phyloP scores from a whole-genome alignment of 306 rosid genomes.

The Cucumis melo region DNA sequence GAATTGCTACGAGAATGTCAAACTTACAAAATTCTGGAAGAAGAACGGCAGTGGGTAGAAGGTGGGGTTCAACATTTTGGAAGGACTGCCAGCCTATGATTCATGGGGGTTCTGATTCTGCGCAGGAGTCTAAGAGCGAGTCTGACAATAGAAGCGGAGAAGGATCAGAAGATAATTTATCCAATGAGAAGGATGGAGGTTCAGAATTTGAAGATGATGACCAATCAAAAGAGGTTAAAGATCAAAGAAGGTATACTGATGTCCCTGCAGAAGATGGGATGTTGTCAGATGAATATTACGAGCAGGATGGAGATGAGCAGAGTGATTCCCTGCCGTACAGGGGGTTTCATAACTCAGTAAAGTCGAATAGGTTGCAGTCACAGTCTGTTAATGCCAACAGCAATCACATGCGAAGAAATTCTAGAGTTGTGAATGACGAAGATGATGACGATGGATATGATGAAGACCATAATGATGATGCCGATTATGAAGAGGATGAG shows the following conservation, averaged over 20 bases:
- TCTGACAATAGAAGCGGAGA: conserved; percentile 49
- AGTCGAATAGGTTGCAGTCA: conserved; percentile 46
- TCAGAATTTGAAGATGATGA: conserved; percentile 73
- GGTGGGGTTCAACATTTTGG: conserved; percentile 98
- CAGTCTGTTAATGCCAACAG: conserved; percentile 23
- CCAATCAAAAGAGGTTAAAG: conserved; percentile 48
- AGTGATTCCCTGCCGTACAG: conserved; percentile 47
- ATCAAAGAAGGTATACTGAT: conserved; percentile 54
- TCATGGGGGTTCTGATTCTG: conserved; percentile 66
- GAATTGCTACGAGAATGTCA: conserved; percentile 27
- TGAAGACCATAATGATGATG: conserved; percentile 42
- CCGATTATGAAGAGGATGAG: conserved; percentile 88
- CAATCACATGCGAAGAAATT: conserved; percentile 34
- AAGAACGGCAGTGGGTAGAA: conserved; percentile 47
- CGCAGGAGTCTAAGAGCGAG: conserved; percentile 67
- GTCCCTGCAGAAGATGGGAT: conserved; percentile 79
- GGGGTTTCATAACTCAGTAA: conserved; percentile 33
- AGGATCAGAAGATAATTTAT: conserved; percentile 56
- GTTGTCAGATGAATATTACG: conserved; percentile 98
- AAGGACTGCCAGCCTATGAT: conserved; percentile 84
- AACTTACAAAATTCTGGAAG: conserved; percentile 51
- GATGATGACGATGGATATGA: conserved; percentile 22
- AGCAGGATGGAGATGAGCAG: conserved; percentile 90
- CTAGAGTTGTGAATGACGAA: conserved; percentile 35
- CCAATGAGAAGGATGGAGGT: conserved; percentile 56